These are phyloP conservation scores for Aspergillus caelatus DNA, from an alignment of 2,329 filamentous ascomycete genomes.

Conservation along the genomic window DNA sequence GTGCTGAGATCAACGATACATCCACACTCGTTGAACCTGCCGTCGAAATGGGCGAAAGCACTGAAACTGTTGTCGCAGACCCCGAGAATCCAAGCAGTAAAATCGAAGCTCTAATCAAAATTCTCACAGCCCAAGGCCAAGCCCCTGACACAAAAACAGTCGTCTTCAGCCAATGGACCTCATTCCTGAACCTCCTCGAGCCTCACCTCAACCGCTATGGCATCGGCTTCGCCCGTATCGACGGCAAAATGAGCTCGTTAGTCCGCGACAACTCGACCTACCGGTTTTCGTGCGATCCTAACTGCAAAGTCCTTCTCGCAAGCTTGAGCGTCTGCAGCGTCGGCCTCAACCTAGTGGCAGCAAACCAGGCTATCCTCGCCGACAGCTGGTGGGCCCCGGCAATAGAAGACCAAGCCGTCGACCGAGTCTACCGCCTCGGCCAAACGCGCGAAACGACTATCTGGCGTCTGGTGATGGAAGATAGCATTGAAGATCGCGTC, in stretches of 20 bases:
- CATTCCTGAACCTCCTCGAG: constrained; percentile 75
- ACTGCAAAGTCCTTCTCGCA: constrained; percentile 76
- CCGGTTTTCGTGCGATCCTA: constrained; percentile 66
- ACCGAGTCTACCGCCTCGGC: constrained; percentile 82
- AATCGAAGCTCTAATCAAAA: constrained; percentile 75
- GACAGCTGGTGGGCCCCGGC: constrained; percentile 94
- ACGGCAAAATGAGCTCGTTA: constrained; percentile 74
- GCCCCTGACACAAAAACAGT: constrained; percentile 71
- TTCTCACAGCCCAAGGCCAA: constrained; percentile 71
- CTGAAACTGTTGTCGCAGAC: constrained; percentile 58
- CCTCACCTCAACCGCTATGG: constrained; percentile 63
- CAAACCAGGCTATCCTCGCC: constrained; percentile 80
- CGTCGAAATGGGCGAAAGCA: constrained; percentile 56
- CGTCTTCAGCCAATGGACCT: constrained; percentile 81
- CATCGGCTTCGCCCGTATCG: constrained; percentile 71
- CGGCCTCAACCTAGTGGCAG: constrained; percentile 81
- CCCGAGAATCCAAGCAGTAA: constrained; percentile 74
- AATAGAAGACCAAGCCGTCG: constrained; percentile 88
- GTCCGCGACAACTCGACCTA: constrained; percentile 73
- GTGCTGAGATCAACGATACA: constrained; percentile 64
- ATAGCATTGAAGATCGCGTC: constrained; percentile 78
- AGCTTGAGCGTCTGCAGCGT: constrained; percentile 82
- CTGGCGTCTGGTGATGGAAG: constrained; percentile 77
- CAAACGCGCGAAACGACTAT: constrained; percentile 79
- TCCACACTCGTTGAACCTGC: constrained; percentile 68